phyloP scores from a whole-genome alignment of 1,284 basidiomycete species.

The Gomphus bonarii region DNA sequence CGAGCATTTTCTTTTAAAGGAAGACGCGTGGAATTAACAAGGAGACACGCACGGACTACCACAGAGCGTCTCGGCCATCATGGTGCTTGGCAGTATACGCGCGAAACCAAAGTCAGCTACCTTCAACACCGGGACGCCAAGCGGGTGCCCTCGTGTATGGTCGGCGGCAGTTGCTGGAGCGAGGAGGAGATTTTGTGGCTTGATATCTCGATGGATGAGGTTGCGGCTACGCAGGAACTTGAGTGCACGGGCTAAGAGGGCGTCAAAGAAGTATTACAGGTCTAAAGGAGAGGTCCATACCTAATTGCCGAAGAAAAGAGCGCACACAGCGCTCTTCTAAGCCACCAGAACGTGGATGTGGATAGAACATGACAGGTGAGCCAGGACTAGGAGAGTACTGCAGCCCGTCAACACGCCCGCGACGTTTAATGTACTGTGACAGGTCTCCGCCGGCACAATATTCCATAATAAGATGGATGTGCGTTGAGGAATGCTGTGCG shows the following conservation, averaged over 20 bases:
- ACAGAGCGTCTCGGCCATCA: constrained; percentile 96
- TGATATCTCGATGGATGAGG: constrained; percentile 95
- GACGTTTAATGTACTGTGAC: constrained; percentile 92
- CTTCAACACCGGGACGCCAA: constrained; percentile 90
- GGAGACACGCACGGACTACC: constrained; percentile 75
- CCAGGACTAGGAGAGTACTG: constrained; percentile 66
- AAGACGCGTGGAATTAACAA: not conserved
- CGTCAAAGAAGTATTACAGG: constrained; percentile 5
- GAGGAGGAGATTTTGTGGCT: constrained; percentile 89
- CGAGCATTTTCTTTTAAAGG: not conserved
- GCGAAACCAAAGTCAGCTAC: constrained; percentile 99
- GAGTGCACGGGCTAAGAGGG: constrained; percentile 69
- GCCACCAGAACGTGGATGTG: constrained; percentile 86
- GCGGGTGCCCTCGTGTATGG: constrained; percentile 75
- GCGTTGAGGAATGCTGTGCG: constrained; percentile 74
- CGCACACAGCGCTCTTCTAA: constrained; percentile 86
- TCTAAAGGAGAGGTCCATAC: constrained; percentile 30
- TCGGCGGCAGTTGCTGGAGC: constrained; percentile 77
- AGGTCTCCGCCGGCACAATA: constrained; percentile 95
- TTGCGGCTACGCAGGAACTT: constrained; percentile 86
- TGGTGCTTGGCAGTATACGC: constrained; percentile 80
- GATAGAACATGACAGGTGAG: constrained; percentile 70
- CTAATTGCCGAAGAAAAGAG: constrained; percentile 88
- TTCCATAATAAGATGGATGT: constrained; percentile 98
- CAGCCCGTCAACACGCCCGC: constrained; percentile 76